These are phyloP conservation scores for Lentinula boryana DNA, from an alignment of 768 basidiomycete genomes.

Conservation along the genomic window DNA sequence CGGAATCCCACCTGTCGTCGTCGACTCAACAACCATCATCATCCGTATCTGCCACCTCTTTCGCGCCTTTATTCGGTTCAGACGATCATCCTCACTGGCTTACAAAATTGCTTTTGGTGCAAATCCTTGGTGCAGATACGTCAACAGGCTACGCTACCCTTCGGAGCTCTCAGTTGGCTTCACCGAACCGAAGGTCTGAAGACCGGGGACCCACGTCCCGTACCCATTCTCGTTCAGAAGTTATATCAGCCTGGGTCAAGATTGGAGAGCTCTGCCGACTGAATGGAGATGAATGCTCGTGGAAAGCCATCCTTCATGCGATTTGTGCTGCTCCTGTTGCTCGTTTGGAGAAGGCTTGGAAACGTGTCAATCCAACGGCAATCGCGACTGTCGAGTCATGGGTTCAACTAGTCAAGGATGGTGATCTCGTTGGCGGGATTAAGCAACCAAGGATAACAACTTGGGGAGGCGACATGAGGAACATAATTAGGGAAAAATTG, in stretches of 20 bases:
- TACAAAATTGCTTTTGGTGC: slow-evolving; percentile 64
- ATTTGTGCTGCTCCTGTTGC: slow-evolving; percentile 72
- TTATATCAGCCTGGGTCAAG: slow-evolving; percentile 66
- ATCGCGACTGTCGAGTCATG: slow-evolving; percentile 59
- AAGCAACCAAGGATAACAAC: slow-evolving; percentile 49
- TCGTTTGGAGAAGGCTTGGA: slow-evolving; percentile 76
- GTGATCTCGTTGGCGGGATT: slow-evolving; percentile 23
- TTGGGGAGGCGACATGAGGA: slow-evolving; percentile 63
- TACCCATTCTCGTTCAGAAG: slow-evolving; percentile 67
- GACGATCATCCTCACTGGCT: slow-evolving; percentile 78
- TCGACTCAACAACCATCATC: neutral
- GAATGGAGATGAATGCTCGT: slow-evolving; percentile 76
- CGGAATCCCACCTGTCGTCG: slow-evolving; percentile 4
- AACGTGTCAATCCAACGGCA: slow-evolving; percentile 57
- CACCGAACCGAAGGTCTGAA: slow-evolving; percentile 27
- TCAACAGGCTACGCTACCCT: slow-evolving; percentile 21
- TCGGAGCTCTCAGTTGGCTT: slow-evolving; percentile 12
- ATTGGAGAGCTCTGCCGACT: slow-evolving; percentile 68
- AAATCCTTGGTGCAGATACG: slow-evolving; percentile 61
- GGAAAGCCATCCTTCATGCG: slow-evolving; percentile 67
- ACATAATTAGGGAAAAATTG: slow-evolving; percentile 39
- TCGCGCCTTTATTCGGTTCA: slow-evolving; percentile 51
- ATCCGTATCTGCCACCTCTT: slow-evolving; percentile 8
- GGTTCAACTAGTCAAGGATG: slow-evolving; percentile 36
- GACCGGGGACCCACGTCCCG: slow-evolving; percentile 33